Evolutionary conservation across 768 basidiomycete species (phyloP).

Genomic region (Phlebiopsis flavidoalba): DNA sequence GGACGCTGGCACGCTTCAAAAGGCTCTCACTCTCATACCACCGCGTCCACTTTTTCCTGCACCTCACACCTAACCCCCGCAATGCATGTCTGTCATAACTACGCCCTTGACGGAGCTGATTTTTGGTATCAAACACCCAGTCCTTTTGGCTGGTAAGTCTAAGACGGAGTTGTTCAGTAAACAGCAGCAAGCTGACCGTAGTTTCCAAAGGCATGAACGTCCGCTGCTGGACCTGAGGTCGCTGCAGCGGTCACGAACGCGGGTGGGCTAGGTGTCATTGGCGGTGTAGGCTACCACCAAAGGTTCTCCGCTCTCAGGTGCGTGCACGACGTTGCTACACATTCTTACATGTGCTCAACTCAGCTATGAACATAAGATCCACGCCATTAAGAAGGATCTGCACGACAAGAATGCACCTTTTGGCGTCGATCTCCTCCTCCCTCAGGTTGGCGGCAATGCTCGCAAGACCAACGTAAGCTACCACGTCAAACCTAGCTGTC

Average conservation of each 20-base stretch:
- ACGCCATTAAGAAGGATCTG: slow-evolving; percentile 65
- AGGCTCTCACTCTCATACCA: not conserved
- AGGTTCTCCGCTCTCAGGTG: slow-evolving; percentile 74
- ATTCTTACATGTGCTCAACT: not conserved
- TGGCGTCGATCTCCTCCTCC: slow-evolving; percentile 87
- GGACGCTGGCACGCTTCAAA: not conserved
- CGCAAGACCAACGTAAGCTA: slow-evolving; percentile 80
- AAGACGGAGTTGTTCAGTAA: not conserved
- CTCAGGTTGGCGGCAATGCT: slow-evolving; percentile 81
- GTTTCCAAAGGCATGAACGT: slow-evolving; percentile 55
- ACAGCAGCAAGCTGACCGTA: not conserved
- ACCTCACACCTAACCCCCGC: not conserved
- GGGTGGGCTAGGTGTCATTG: slow-evolving; percentile 89
- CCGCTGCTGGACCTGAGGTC: slow-evolving; percentile 71
- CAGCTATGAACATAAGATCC: slow-evolving; percentile 43
- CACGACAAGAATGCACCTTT: slow-evolving; percentile 76
- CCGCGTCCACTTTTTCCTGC: not conserved
- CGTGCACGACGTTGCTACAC: slow-evolving; percentile 11
- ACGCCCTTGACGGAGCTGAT: slow-evolving; percentile 86
- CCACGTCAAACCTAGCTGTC: not conserved
- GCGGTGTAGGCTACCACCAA: slow-evolving; percentile 83
- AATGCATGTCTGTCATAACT: slow-evolving; percentile 56
- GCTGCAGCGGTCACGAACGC: slow-evolving; percentile 94
- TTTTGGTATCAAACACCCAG: slow-evolving; percentile 87
- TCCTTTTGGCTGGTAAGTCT: slow-evolving; percentile 68